A percentile compares a stretch with the other conserved stretches of the same genome.
phyloP scores from a whole-genome alignment of 345 rosid genomes.

The Hypericum perforatum region DNA sequence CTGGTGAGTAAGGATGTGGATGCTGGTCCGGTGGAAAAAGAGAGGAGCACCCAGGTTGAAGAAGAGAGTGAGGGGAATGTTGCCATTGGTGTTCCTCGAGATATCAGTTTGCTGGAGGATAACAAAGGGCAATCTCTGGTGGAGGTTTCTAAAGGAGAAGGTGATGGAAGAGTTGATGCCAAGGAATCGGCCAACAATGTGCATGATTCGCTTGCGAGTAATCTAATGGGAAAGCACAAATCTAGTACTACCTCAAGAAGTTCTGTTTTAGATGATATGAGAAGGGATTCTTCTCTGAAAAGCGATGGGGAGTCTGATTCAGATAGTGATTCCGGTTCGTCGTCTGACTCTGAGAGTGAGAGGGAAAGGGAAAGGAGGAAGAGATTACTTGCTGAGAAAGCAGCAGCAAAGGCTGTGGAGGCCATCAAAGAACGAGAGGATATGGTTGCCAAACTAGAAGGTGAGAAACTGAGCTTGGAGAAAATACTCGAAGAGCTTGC shows the following conservation, averaged over 20 bases:
- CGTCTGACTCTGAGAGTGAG: conserved; percentile 80
- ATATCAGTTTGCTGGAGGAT: conserved; percentile 17
- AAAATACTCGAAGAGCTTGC: conserved; percentile 88
- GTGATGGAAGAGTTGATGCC: conserved; percentile 22
- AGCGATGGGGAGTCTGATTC: conserved; percentile 46
- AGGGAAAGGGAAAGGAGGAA: conserved; percentile 68
- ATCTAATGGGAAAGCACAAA: conserved; percentile 28
- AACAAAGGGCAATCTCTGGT: conserved; percentile 20
- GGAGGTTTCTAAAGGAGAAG: conserved; percentile 17
- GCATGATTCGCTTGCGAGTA: conserved; percentile 21
- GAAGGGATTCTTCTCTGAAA: conserved; percentile 21
- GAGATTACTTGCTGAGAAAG: conserved; percentile 64
- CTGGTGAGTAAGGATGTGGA: conserved; percentile 20
- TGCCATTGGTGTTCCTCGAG: conserved; percentile 18
- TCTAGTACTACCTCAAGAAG: conserved; percentile 21
- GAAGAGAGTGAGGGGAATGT: conserved; percentile 25
- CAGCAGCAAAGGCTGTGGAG: conserved; percentile 64
- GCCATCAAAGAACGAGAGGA: conserved; percentile 79
- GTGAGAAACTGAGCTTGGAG: conserved; percentile 92
- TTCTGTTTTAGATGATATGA: conserved; percentile 33
- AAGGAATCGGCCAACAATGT: conserved; percentile 28
- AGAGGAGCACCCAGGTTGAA: conserved; percentile 16
- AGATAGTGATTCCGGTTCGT: conserved; percentile 48
- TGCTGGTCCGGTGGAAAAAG: conserved; percentile 9
- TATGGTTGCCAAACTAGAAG: conserved; percentile 79